Evolutionary conservation across 495 filamentous ascomycete species (phyloP).

Genomic region (Aspergillus heteromorphus): DNA sequence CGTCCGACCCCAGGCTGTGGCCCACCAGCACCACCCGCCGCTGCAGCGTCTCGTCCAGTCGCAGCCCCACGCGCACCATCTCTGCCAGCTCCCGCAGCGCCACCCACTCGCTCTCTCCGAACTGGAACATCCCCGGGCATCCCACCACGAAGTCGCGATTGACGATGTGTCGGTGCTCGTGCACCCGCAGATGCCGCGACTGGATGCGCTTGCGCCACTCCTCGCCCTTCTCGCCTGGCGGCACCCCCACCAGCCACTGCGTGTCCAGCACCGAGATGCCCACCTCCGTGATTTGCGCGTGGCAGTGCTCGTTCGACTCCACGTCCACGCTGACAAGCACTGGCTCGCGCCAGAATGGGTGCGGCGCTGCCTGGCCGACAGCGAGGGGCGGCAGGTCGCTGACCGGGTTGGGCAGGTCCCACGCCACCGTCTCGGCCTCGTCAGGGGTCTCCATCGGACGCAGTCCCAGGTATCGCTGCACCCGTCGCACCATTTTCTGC

Average conservation of each 20-base stretch:
- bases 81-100: slow-evolving; percentile 30
- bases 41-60: not conserved
- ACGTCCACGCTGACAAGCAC: slow-evolving; percentile 78
- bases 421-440: slow-evolving; percentile 11
- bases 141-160: slow-evolving; percentile 65
- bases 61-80: slow-evolving; percentile 44
- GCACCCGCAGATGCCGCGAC: slow-evolving; percentile 69
- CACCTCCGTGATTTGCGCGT: slow-evolving; percentile 68
- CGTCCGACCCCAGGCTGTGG: slow-evolving; percentile 62
- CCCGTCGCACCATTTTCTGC: slow-evolving; percentile 49
- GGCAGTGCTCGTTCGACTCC: slow-evolving; percentile 68
- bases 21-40: slow-evolving; percentile 72
- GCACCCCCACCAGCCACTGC: slow-evolving; percentile 39
- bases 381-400: slow-evolving; percentile 22
- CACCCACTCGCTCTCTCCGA: slow-evolving; percentile 56
- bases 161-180: slow-evolving; percentile 55
- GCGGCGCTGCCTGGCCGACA: slow-evolving; percentile 30
- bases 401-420: slow-evolving; percentile 11
- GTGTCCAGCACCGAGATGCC: slow-evolving; percentile 83
- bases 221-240: slow-evolving; percentile 54
- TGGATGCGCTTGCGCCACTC: slow-evolving; percentile 62
- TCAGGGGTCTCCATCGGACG: slow-evolving; percentile 24
- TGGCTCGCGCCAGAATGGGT: slow-evolving; percentile 47
- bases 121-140: slow-evolving; percentile 69
- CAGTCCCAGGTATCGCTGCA: slow-evolving; percentile 66